phyloP scores from a whole-genome alignment of 2,329 filamentous ascomycete species.

The Acrocalymma vagum region DNA sequence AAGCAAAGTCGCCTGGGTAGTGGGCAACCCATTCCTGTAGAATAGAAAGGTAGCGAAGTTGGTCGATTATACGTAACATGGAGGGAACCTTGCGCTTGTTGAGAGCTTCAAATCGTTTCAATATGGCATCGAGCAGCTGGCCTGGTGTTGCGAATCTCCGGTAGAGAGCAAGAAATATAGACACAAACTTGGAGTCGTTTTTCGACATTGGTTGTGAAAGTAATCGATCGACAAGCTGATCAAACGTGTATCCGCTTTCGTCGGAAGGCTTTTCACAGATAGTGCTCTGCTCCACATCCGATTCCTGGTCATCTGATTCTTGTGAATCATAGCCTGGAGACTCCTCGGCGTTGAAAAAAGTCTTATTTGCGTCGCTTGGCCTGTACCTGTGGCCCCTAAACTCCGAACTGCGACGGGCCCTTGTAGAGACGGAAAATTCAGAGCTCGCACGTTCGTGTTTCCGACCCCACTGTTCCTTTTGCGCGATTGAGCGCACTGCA shows the following conservation, averaged over 20 bases:
- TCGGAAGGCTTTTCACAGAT: constrained; percentile 56
- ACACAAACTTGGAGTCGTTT: constrained; percentile 85
- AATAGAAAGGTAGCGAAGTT: constrained; percentile 83
- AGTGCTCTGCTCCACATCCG: constrained; percentile 63
- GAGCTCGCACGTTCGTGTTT: constrained; percentile 59
- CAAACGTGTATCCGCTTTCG: constrained; percentile 65
- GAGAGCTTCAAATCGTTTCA: constrained; percentile 76
- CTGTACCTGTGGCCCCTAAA: constrained; percentile 45
- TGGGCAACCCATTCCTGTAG: constrained; percentile 88
- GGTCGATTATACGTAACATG: constrained; percentile 79
- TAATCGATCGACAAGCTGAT: constrained; percentile 78
- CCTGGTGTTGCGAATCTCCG: constrained; percentile 89
- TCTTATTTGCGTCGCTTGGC: constrained; percentile 56
- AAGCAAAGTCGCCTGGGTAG: constrained; percentile 94
- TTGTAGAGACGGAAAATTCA: constrained; percentile 53
- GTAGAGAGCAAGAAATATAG: constrained; percentile 91
- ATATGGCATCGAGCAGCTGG: constrained; percentile 78
- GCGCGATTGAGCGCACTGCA: constrained; percentile 50
- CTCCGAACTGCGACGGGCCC: constrained; percentile 39
- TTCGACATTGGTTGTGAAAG: constrained; percentile 83
- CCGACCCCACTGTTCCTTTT: constrained; percentile 45
- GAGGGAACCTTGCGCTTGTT: constrained; percentile 73
- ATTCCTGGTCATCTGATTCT: constrained; percentile 72
- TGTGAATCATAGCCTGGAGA: constrained; percentile 72
- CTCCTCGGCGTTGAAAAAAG: constrained; percentile 74